Evolutionary conservation across 768 basidiomycete genomes (phyloP).

Genomic region (Agrocybe praecox): DNA sequence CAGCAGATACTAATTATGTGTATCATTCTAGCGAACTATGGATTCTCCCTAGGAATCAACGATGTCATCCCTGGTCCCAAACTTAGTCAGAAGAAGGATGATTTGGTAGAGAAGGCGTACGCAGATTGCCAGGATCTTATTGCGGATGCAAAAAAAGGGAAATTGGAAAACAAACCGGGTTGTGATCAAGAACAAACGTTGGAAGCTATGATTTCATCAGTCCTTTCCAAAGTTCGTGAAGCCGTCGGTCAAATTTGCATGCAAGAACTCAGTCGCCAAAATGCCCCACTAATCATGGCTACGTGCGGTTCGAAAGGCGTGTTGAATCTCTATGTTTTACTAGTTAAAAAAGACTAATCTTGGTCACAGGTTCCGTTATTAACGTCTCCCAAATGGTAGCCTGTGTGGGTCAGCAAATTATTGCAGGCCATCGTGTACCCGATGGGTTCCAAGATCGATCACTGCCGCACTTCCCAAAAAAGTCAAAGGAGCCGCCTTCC

Average conservation of each 20-base stretch:
- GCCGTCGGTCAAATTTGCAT: constrained; percentile 97
- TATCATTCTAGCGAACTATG: constrained; percentile 75
- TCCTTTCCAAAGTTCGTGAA: constrained; percentile 93
- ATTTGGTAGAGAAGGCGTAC: constrained; percentile 87
- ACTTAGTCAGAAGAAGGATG: constrained; percentile 80
- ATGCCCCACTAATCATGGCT: constrained; percentile 98
- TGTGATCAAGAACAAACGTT: constrained; percentile 97
- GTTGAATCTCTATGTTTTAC: not conserved
- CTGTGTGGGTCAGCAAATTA: constrained; percentile 99
- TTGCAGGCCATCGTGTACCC: constrained; percentile 95
- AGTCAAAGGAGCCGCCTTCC: constrained; percentile 92
- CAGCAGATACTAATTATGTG: not conserved
- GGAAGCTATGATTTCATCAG: constrained; percentile 93
- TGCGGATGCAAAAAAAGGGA: constrained; percentile 85
- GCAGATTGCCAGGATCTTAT: constrained; percentile 86
- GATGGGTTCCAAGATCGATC: constrained; percentile 99
- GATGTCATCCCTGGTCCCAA: constrained; percentile 95
- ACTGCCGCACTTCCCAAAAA: constrained; percentile 98
- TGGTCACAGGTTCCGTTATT: constrained; percentile 80
- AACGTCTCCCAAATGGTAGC: constrained; percentile 99
- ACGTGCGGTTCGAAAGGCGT: constrained; percentile 98
- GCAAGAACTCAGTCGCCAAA: constrained; percentile 96
- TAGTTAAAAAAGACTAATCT: not conserved
- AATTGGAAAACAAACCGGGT: constrained; percentile 96
- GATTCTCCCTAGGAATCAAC: constrained; percentile 97